phyloP scores from a whole-genome alignment of 768 basidiomycete species.

The Neoboletus subvelutipes region DNA sequence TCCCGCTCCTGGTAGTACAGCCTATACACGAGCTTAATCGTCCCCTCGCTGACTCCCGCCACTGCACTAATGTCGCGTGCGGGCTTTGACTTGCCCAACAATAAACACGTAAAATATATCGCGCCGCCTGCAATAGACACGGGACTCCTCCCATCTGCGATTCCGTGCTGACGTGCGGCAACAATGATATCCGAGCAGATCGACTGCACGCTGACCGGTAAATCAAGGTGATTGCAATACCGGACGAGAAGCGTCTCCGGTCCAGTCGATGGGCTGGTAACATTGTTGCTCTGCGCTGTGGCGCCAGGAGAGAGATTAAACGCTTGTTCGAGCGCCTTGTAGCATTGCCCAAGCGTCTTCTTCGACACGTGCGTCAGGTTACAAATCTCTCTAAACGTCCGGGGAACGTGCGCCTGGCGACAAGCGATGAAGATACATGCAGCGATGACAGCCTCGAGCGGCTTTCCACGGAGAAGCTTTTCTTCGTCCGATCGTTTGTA shows the following conservation, averaged over 20 bases:
- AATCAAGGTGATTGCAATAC: constrained; percentile 89
- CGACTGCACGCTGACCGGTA: constrained; percentile 78
- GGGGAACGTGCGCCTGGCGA: constrained; percentile 90
- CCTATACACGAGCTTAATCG: constrained; percentile 88
- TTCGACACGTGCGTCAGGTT: constrained; percentile 92
- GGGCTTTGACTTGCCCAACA: constrained; percentile 73
- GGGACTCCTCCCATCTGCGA: constrained; percentile 91
- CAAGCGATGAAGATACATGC: constrained; percentile 99
- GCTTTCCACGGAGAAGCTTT: constrained; percentile 87
- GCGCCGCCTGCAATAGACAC: constrained; percentile 99
- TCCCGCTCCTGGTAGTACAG: constrained; percentile 72
- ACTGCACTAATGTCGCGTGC: constrained; percentile 86
- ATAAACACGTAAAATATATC: constrained; percentile 87
- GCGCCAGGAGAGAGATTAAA: constrained; percentile 88
- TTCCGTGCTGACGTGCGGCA: constrained; percentile 76
- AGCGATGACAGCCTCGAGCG: constrained; percentile 89
- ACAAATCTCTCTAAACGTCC: constrained; percentile 96
- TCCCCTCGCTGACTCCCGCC: constrained; percentile 93
- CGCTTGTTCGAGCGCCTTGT: constrained; percentile 83
- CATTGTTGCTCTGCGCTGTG: constrained; percentile 47
- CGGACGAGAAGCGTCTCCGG: constrained; percentile 89
- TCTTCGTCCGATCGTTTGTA: constrained; percentile 98
- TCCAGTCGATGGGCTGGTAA: constrained; percentile 51
- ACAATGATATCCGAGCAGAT: constrained; percentile 83
- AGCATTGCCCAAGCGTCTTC: constrained; percentile 92